Evolutionary conservation across 164 flowering plant species (phyloP), one percentile per base, ranked within the genome.

Genomic region (Taxillus chinensis): DNA sequence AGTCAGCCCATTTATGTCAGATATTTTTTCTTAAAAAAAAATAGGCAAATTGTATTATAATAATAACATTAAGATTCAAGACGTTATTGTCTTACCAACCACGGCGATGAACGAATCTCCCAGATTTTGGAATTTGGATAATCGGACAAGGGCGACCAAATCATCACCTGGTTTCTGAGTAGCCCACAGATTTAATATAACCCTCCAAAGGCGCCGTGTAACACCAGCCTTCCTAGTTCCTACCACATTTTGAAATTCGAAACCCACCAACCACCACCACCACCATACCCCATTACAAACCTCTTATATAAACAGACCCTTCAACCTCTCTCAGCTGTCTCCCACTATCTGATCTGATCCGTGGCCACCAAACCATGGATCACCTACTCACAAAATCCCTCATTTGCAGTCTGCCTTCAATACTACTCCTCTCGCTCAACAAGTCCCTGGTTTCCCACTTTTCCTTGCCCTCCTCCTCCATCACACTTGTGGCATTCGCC

Each of bases 391-490:
- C 39, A 5, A 54, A 54, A 17, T 17, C 57, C 39, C 7, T 27
- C 39, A 14, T 54, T 5, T 54, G 57, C 39, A 54, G 39, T 54
- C n/a, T 17, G 3, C 39, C 37, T 2, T 54, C 57, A 17, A 6
- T 54, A 27, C 17, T 12, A 27, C 12, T 27, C 17, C 57, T 54
- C 39, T 17, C 55, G 3, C 38, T 4, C 42, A 45, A 46, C 11
- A 70, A 61, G 54, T 15, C 37, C 3, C 40, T 59, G 16, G 42
- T 57, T 61, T 48, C 51, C 51, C 10, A 48, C 48, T 40, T 63
- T 9, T 49, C 49, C 55, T 16, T 52, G n/a, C 41, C 72, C 39
- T 15, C 55, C 42, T 56, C 45, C 5, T 4, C 27, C 37, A 41
- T 55, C 46, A 49, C 52, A 11, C 50, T 64, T 3, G 8, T 55